A percentile compares a stretch with the other conserved stretches of the same genome.
These are phyloP conservation scores for Neurospora discreta DNA, from an alignment of 495 filamentous ascomycete species.

Conservation along the genomic window DNA sequence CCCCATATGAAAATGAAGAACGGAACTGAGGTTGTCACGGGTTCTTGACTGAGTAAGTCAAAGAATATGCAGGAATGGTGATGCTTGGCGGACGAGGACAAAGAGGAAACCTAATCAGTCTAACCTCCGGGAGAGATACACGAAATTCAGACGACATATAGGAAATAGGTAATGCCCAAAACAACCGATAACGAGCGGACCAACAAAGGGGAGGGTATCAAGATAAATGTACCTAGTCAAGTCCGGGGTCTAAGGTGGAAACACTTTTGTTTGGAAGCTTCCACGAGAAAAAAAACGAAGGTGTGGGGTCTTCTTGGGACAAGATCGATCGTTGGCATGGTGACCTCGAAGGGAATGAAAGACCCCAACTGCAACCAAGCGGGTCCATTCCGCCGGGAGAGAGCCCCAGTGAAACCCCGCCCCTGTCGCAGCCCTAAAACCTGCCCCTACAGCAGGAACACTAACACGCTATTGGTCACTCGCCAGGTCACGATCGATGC, in stretches of 20 bases:
- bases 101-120: background rate
- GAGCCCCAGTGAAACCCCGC: background rate
- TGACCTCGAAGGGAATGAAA: background rate
- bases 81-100: background rate
- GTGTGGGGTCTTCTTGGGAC: background rate
- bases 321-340: background rate
- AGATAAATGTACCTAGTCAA: background rate
- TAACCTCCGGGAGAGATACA: background rate
- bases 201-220: background rate
- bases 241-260: background rate
- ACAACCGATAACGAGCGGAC: background rate
- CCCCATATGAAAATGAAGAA: background rate
- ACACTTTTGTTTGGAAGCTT: background rate
- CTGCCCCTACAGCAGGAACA: background rate
- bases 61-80: background rate
- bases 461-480: background rate
- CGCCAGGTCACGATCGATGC: background rate
- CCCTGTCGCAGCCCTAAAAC: background rate
- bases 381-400: background rate
- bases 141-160: background rate
- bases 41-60: background rate
- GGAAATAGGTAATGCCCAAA: background rate
- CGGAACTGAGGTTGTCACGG: background rate
- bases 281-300: background rate
- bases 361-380: background rate